Evolutionary conservation across 129 eudicot genomes (phyloP).

Genomic region (Chrysanthemum makinoi): DNA sequence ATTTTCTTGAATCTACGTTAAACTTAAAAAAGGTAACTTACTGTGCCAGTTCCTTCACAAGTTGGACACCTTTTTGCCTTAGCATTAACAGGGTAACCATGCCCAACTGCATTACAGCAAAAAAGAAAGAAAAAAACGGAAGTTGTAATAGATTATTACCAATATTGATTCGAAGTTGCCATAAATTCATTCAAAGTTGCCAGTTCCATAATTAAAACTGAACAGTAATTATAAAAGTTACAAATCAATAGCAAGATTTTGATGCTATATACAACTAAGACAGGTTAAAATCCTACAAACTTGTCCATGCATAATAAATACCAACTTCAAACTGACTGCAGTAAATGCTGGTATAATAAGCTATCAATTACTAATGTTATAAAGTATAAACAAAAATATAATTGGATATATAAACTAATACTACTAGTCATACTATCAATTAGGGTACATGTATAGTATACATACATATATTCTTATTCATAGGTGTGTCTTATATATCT

Average conservation of each 20-base stretch:
- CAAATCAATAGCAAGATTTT: too few species aligned
- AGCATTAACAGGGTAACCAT: slow-evolving; percentile 72
- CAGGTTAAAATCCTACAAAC: not conserved
- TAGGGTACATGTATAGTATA: too few species aligned
- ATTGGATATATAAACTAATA: not conserved
- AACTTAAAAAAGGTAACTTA: slow-evolving; percentile 33
- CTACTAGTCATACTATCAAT: not conserved
- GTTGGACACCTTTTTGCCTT: slow-evolving; percentile 63
- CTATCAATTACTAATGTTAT: not conserved
- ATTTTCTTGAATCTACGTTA: slow-evolving; percentile 12
- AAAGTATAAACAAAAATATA: not conserved
- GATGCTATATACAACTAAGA: not conserved
- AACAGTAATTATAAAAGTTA: too few species aligned
- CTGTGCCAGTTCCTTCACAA: slow-evolving; percentile 78
- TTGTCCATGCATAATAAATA: not conserved
- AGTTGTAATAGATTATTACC: not conserved
- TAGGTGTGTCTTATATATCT: not conserved
- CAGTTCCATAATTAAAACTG: not conserved
- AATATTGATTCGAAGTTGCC: too few species aligned
- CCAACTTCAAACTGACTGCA: not conserved
- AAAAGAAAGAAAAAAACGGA: slow-evolving; percentile 8
- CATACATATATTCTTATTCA: not conserved
- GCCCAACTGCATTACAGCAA: slow-evolving; percentile 56
- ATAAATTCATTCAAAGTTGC: not conserved
- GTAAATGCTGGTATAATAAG: not conserved